phyloP scores from a whole-genome alignment of 179 eudicot genomes.

The Actinidia arguta region DNA sequence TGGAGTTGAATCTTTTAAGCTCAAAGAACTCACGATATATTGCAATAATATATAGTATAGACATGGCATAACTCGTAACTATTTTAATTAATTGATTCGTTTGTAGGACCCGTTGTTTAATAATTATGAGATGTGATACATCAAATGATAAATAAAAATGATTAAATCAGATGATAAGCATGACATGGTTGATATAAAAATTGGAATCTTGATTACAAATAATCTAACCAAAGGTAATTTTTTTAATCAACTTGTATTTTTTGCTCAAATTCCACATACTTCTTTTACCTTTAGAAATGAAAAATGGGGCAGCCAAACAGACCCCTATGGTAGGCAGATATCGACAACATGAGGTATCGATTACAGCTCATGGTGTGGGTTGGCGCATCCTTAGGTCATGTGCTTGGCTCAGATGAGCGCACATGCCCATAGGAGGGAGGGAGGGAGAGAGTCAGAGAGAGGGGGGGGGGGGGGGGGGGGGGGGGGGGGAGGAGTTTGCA shows the following conservation, averaged over 20 bases:
- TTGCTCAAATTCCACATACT: background rate
- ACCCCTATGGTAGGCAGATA: background rate
- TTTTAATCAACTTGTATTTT: background rate
- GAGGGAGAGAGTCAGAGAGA: too few relatives aligned
- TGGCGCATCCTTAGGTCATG: conserved; percentile 13
- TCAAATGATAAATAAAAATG: too few relatives aligned
- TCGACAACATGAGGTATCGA: background rate
- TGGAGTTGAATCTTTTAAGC: too few relatives aligned
- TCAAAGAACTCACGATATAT: too few relatives aligned
- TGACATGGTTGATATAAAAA: too few relatives aligned
- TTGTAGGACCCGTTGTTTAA: too few relatives aligned
- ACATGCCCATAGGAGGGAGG: conserved; percentile 11
- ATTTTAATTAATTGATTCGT: background rate
- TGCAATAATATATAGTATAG: too few relatives aligned
- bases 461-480: too few relatives aligned
- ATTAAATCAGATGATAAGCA: too few relatives aligned
- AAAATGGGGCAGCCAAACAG: background rate
- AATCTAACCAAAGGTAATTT: background rate
- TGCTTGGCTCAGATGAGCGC: conserved; percentile 16
- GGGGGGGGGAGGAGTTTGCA: too few relatives aligned
- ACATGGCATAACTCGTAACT: too few relatives aligned
- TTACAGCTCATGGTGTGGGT: conserved; percentile 16
- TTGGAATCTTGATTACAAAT: too few relatives aligned
- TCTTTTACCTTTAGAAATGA: background rate
- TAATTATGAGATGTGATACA: background rate